Base-by-base conservation (phyloP, 2,329 filamentous ascomycete genomes). In the Fusarium phyllophilum region DNA sequence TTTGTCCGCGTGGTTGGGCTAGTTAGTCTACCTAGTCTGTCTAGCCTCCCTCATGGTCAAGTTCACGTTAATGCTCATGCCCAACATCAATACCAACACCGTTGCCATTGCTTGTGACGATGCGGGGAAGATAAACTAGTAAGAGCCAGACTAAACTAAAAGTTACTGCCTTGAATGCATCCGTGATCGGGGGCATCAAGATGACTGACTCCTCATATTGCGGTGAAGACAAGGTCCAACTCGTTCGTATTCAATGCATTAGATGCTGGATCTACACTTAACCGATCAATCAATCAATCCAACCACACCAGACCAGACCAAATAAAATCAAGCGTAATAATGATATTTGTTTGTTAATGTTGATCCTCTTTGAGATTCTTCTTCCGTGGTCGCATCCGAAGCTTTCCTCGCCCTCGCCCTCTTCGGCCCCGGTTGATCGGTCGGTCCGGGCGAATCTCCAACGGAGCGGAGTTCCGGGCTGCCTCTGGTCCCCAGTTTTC, bases 121-220 rank as follows among this genome's bases (percentile, higher is more conserved):
- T 73, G 70, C 70, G 70, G 70, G 70, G 70, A 60, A 74, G 29
- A 66, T 18, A 17, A 22, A 18, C 20, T 34, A 68, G 26, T 29
- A 7, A 7, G 34, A 22, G 31, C 45, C 31, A 22, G 12, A 22
- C 48, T 59, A 24, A 33, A 31, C 20, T n/a, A n/a, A 58, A 51
- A 34, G 31, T 18, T 44, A 64, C 42, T 52, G 55, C 31, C 36
- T 68, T 68, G 57, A n/a, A 60, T 69, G 49, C 36, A 52, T 69
- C 51, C 45, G 61, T 44, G 62, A 68, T 61, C 54, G 70, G 57
- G 52, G 41, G 38, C 41, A 44, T 31, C 36, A 45, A 46, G n/a
- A 62, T 73, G 61, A 74, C 71, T 67, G 61, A 74, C 71, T 67
- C 70, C 41, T 72, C 38, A 59, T 45, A 66, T 73, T 73, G 66